Evolutionary conservation across 192 early-diverging fungal species (phyloP), one percentile per base, ranked within the genome.

Genomic region (Coemansia brasiliensis): DNA sequence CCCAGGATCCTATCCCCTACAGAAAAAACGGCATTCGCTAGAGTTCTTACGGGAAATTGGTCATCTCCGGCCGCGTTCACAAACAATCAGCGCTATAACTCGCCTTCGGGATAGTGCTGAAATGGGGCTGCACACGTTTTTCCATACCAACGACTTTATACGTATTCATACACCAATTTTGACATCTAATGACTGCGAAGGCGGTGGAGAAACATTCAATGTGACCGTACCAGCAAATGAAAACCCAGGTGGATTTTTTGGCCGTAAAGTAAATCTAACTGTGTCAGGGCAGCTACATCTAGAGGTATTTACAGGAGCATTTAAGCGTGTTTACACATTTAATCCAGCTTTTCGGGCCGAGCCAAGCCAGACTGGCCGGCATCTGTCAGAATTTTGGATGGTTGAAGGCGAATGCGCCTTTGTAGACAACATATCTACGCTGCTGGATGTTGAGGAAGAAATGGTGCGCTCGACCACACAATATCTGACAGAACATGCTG

Each of bases 301-400:
- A 15, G 94, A 94, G 69, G 82, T 90, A 4, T 72, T 90, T 44
- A 83, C 88, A 3, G 75, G 80, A 0, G 85, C 88, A 0, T 69
- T 92, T 35, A 82, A 87, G 11, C 71, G 91, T 17, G 91, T 92
- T 1, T 96, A 90, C 65, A 90, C 89, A 0, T 82, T 96, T 63
- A 84, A 87, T 12, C 94, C 88, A 16, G 79, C 87, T 0, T 96
- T 96, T 60, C 79, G 94, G 9, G 94, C 94, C 9, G 94, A 96
- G 61, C 83, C 84, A 12, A 89, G 88, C 10, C 73, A 86, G 55
- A 90, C 90, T 3, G 85, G 89, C 5, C 84, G 92, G 20, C 94
- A 96, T 66, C 52, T 96, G 17, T 88, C 92, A 2, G 94, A 96
- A 69, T 96, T 96, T 56, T 94, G 92, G 90, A 96, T 96, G 94